Percentiles rank a stretch among this genome's conserved stretches.
phyloP scores from a whole-genome alignment of 2,329 filamentous ascomycete species.

The Pestalotiopsis sp. region DNA sequence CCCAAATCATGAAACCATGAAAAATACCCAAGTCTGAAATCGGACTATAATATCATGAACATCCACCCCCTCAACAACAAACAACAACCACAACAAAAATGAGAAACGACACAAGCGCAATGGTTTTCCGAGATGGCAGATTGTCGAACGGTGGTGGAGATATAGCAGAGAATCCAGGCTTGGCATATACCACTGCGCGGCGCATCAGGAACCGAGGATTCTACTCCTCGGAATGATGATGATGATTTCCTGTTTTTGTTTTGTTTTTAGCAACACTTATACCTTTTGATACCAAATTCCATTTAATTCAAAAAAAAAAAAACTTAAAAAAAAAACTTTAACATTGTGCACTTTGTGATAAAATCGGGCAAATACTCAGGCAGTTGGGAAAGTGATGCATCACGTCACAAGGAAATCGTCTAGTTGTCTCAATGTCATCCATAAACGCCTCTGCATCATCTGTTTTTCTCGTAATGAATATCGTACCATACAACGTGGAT shows the following conservation, averaged over 20 bases:
- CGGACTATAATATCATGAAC: not conserved
- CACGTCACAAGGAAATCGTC: too few relatives aligned
- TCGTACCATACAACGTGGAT: not conserved
- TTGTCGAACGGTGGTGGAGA: not conserved
- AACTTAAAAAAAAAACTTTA: too few relatives aligned
- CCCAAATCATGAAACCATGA: not conserved
- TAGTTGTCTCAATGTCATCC: too few relatives aligned
- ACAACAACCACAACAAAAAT: not conserved
- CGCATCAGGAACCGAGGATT: not conserved
- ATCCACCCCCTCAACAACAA: not conserved
- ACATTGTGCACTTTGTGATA: too few relatives aligned
- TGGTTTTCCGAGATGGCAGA: not conserved
- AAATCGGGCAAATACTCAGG: too few relatives aligned
- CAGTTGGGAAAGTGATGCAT: too few relatives aligned
- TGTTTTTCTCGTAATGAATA: too few relatives aligned
- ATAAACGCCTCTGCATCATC: too few relatives aligned
- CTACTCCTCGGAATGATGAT: not conserved
- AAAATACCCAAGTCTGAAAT: not conserved
- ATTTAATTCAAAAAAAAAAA: not conserved
- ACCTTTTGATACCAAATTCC: slow-evolving; percentile 8
- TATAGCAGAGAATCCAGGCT: not conserved
- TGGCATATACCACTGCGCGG: not conserved
- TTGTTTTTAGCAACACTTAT: slow-evolving; percentile 1
- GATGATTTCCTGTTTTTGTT: too few relatives aligned
- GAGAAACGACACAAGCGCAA: not conserved